Evolutionary conservation across 2,329 filamentous ascomycete species (phyloP), one percentile per base, ranked within the genome.

Genomic region (Plenodomus biglobosus): DNA sequence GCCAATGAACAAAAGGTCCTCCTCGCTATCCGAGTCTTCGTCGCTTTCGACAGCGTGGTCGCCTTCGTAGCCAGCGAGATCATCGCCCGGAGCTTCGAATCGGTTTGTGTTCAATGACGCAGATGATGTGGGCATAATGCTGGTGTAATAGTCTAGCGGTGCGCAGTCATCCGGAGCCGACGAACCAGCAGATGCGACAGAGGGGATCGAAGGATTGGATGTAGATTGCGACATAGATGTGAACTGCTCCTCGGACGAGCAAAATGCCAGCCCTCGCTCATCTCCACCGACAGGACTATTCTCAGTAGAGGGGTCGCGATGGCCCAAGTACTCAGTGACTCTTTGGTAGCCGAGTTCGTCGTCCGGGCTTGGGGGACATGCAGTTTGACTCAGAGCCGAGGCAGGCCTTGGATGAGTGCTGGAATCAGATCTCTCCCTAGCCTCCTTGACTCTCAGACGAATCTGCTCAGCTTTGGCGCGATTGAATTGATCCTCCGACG

Each of bases 181-280:
- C 0, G 77, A 78, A 32, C 69, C 71, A 32, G 75, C 75, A 1
- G 77, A 79, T n/a, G 74, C 72, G 15, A 77, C 72, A 8, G 77
- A 80, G 1, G 77, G 77, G 19, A 79, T 78, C 1, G 77, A 80
- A 10, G 77, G 77, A 46, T 78, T 76, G 8, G 76, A 79, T 8
- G 76, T 75, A 4, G 75, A 77, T 56, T 77, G 76, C 19, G 77
- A 78, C 50, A 78, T 76, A 32, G 75, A 75, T 11, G 72, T 73
- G 42, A 79, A 74, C 37, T 74, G 72, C 42, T 75, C 73, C 35
- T 79, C 76, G 4, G 76, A 79, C 4, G 76, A 77, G 57, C 73
- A 78, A 13, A 76, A 77, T 3, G 72, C 68, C 42, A 70, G 38
- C 17, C 59, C 59, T 42, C 61, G 52, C 46, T 61, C 60, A 51